phyloP scores from a whole-genome alignment of 495 filamentous ascomycete species.

The Penicillium soppii region DNA sequence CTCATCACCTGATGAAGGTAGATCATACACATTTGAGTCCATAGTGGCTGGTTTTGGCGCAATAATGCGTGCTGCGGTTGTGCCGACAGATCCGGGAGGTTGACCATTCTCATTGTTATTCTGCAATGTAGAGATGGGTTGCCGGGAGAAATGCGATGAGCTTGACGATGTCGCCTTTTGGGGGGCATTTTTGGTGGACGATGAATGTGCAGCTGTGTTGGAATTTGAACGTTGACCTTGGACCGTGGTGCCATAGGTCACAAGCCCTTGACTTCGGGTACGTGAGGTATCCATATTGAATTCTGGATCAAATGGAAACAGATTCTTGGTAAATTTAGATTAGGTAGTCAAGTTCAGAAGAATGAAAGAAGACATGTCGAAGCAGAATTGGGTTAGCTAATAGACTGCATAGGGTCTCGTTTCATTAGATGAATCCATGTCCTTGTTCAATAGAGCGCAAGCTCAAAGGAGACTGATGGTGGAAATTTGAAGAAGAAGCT shows the following conservation, averaged over 20 bases:
- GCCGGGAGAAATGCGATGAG: conserved; percentile 1
- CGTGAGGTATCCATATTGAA: conserved; percentile 22
- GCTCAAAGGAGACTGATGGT: conserved; percentile 3
- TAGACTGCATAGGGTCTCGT: neutral
- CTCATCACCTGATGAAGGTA: conserved; percentile 43
- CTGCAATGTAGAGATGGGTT: neutral
- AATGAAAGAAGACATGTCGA: neutral
- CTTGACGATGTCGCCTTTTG: neutral
- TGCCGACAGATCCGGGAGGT: neutral
- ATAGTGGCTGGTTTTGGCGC: neutral
- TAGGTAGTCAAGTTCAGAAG: neutral
- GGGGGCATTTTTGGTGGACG: neutral
- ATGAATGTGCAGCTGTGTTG: neutral
- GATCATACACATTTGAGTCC: conserved; percentile 27
- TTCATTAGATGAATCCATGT: neutral
- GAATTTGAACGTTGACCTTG: conserved; percentile 19
- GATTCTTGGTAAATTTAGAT: neutral
- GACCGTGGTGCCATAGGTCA: conserved; percentile 49
- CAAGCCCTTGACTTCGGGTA: conserved; percentile 37
- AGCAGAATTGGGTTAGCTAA: neutral
- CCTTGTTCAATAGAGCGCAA: neutral
- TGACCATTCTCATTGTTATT: conserved; percentile 6
- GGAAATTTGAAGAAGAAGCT: neutral
- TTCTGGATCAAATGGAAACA: neutral
- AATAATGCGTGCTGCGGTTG: neutral